phyloP scores from a whole-genome alignment of 176 grass and related monocot genomes.

The Raddia distichophylla region DNA sequence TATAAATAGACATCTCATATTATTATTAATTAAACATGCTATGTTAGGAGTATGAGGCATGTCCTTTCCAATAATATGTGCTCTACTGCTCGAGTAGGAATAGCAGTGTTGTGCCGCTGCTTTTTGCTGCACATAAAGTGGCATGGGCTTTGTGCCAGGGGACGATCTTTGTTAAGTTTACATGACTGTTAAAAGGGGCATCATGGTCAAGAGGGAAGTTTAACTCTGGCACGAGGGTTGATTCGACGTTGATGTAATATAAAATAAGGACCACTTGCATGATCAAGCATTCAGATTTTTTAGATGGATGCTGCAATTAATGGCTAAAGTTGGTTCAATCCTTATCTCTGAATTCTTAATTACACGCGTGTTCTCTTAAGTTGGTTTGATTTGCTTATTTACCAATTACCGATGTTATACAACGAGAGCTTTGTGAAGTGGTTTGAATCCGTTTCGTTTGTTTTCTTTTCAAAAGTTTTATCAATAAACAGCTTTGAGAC shows the following conservation, averaged over 20 bases:
- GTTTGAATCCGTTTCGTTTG: no score
- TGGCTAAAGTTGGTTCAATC: no score
- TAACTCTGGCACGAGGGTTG: background rate
- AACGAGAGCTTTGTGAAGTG: no score
- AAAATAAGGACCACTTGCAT: background rate
- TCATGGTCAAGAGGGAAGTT: slow-evolving; percentile 16
- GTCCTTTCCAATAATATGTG: background rate
- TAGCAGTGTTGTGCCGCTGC: background rate
- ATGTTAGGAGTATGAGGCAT: no score
- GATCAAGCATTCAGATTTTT: background rate
- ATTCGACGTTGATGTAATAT: background rate
- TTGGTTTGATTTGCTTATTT: no score
- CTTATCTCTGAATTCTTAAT: no score
- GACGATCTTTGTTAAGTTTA: slow-evolving; percentile 35
- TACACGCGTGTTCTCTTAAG: background rate
- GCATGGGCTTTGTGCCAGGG: slow-evolving; percentile 33
- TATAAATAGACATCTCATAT: no score
- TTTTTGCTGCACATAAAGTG: slow-evolving; percentile 38
- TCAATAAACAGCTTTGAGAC: no score
- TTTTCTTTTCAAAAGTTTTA: no score
- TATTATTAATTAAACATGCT: no score
- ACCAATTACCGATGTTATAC: no score
- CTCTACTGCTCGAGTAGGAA: background rate
- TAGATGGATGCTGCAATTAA: no score
- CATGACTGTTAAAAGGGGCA: slow-evolving; percentile 25